Base-by-base conservation (phyloP, 208 protist species). In the Wallacemonas collosoma region DNA sequence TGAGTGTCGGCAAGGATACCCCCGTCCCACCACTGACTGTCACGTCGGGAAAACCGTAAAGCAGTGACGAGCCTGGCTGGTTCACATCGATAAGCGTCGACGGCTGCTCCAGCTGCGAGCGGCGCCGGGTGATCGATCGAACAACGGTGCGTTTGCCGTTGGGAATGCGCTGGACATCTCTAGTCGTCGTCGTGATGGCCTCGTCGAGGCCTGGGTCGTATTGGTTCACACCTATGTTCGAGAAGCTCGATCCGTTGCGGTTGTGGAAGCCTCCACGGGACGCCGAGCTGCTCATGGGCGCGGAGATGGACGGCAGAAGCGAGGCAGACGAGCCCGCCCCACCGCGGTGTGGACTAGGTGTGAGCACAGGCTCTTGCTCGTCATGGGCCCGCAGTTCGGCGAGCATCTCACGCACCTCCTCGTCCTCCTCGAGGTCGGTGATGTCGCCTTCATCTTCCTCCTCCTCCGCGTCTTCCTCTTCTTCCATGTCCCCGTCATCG, bases 101-200 rank as follows among this genome's bases (percentile, higher is more conserved):
- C 48, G 64, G 64, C 35, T 69, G 64, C 60, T 75, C 71, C 15
- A 39, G 48, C 44, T 69, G 60, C 36, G 56, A 66, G 43, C 45
- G 40, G 3, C 71, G 58, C 4, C 71, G 71, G 35, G 71, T 75
- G 35, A 54, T 75, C 14, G 60, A 66, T 36, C 55, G 57, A 15
- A 68, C 62, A 11, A 75, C 39, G 36, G 71, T 75, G 40, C 71
- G 71, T 51, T 68, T 75, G 26, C 71, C 71, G 36, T 75, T 75
- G 56, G 62, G 62, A 7, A 75, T 45, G 50, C 62, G 58, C 71
- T 69, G 41, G 9, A 68, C 71, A 26, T 75, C 71, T 3, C 53
- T 39, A 4, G 71, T 75, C 15, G 54, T 60, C 15, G 62, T 68
- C n/a, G 71, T 68, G 45, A 55, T 43, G 26, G 62, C 61, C 43